Evolutionary conservation across 2,329 filamentous ascomycete species (phyloP), one percentile per base, ranked within the genome.

Genomic region (Diaporthe longicolla): DNA sequence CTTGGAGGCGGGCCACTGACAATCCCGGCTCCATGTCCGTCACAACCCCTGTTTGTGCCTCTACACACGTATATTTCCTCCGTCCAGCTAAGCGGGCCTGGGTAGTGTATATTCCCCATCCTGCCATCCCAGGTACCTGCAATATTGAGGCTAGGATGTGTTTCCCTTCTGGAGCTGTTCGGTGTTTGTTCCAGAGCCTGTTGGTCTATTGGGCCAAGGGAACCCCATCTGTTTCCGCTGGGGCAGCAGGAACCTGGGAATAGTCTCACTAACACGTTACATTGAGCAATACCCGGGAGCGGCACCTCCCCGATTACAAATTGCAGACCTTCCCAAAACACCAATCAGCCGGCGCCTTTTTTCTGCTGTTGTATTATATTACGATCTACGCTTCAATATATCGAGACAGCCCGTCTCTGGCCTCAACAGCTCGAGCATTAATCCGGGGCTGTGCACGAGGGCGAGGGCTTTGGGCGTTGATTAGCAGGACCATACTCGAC

Each of bases 181-280:
- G 24, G 32, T 68, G 32, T 50, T 54, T 54, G 63, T 68, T 54
- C 48, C 32, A 54, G 48, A 40, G 21, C 63, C 37, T 48, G n/a
- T 32, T 35, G 7, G 37, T 40, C 37, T 19, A 54, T 68, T 54
- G 48, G 48, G 63, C 48, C 63, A 7, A 37, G 29, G 54, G 15
- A 26, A 11, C 24, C 26, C 61, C 61, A 24, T 66, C 61, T 35
- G 43, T 40, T 66, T 37, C 61, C n/a, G 61, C 61, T 37, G 61
- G 43, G 19, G 43, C 29, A 37, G 35, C 45, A 54, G 63, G 63
- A 40, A 54, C 63, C 45, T 68, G 63, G 48, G 70, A 71, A 71
- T 71, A 71, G 37, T 61, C 26, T 71, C 57, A 63, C 69, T 45
- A 55, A 71, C 57, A 55, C 45, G 57, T 71, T 55, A 71, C 70